Base-by-base conservation (phyloP, 192 early-diverging fungal species). In the Linnemannia zychae region DNA sequence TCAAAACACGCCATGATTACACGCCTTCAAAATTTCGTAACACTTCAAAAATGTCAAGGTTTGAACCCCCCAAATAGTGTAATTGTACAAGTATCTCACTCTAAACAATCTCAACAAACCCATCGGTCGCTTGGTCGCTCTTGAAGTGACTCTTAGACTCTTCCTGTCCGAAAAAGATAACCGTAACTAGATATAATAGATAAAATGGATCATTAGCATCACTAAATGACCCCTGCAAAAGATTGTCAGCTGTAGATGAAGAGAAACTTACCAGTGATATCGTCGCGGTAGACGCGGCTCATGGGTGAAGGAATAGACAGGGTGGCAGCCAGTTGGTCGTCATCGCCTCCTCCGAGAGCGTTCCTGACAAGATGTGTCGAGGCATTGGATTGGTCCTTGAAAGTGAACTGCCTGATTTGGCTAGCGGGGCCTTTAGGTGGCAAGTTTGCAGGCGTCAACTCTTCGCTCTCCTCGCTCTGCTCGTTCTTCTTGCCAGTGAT, bases 241-340 rank as follows among this genome's bases (percentile, higher is more conserved):
- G 20, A n/a, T n/a, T n/a, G n/a, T n/a, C 50, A 67, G 22, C 40
- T 6, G 4, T 44, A 6, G 40, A 9, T 9, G 40, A 3, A 18
- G 4, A 68, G 11, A 40, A 67, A 50, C 80, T 71, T 75, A 85
- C 83, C 78, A 16, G 97, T 97, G 74, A 98, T 96, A 75, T 98
- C 97, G 82, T 98, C 97, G 16, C 96, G 91, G 85, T 91, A 95
- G 15, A 88, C 80, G 70, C 97, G 93, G 44, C 91, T 90, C 78
- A 92, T 83, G 3, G 92, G 92, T 15, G 92, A 75, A 34, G 93
- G 94, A n/a, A 96, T 91, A 33, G 90, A 91, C 84, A 96, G 78
- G 66, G 94, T 87, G 1, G 91, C 87, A 15, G 92, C 91, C 53
- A 96, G 89, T 46, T 89, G 76, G 5, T 93, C 88, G 24, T 92